Base-by-base conservation (phyloP, 306 rosid species). In the Carpinus viminea region DNA sequence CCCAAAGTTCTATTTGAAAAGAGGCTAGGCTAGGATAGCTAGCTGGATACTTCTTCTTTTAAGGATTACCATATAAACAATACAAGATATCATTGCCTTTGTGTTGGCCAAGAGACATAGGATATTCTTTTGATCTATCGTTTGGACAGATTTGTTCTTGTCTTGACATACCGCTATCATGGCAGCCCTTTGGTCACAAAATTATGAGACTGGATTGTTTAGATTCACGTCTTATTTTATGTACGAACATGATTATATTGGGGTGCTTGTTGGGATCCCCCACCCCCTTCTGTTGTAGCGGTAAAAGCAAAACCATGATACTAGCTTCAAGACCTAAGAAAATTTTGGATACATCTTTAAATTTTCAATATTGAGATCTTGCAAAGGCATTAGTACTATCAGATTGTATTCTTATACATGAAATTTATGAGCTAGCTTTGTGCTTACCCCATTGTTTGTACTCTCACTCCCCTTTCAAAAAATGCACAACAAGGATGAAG, bases 31-130 rank as follows among this genome's bases (percentile, higher is more conserved):
- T 24, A 24, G 26, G 26, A 0, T 24, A 59, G 36, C 7, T 20
- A 59, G 65, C 11, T 41, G 48, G 48, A 48, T 47, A 47, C 3
- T 21, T 38, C 7, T 41, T 41, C 45, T 24, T 59, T 24, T 59
- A 59, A 20, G 36, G 65, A 28, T 12, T 5, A 28, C 28, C 65
- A 24, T 9, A 59, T 20, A 59, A 12, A 20, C 56, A 52, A 16
- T 16, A 16, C 7, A 10, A 59, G 65, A 59, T 20, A 11, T 59
- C 65, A 59, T 12, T 9, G 34, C 65, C 34, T 24, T 24, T 24
- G 26, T 75, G 84, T 70, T 79, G 72, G 76, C 80, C 80, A 75
- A 54, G 43, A 54, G n/a, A n/a, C n/a, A n/a, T n/a, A 9, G 15
- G 31, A 12, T 28, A 48, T 9, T 28, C 12, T 11, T 59, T 59